phyloP scores from a whole-genome alignment of 768 basidiomycete species.

The Kondoa subrosea region DNA sequence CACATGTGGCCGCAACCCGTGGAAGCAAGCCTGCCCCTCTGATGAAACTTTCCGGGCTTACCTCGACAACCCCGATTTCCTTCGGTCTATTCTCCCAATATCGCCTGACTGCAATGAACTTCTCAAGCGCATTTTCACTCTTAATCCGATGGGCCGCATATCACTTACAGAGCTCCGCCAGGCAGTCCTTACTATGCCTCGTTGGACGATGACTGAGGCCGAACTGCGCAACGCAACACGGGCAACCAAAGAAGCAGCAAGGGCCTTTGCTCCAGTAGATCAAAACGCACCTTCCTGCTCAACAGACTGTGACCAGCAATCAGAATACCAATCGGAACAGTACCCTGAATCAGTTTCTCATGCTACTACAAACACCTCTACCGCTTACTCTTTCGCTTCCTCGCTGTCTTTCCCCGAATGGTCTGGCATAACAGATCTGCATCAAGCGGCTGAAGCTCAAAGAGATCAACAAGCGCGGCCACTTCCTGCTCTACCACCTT shows the following conservation, averaged over 20 bases:
- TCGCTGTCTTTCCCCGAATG: not conserved
- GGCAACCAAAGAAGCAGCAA: conserved; percentile 27
- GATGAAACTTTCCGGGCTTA: conserved; percentile 69
- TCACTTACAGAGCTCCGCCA: conserved; percentile 46
- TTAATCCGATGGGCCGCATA: conserved; percentile 48
- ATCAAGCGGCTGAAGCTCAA: not conserved
- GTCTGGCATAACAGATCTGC: not conserved
- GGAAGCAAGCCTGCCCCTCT: conserved; percentile 46
- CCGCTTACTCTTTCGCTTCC: not conserved
- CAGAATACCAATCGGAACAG: not conserved
- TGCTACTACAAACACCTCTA: conserved; percentile 2
- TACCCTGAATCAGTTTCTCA: conserved; percentile 8
- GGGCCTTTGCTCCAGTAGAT: conserved; percentile 18
- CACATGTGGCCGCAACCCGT: conserved; percentile 59
- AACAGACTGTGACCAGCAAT: conserved; percentile 11
- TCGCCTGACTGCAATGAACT: conserved; percentile 49
- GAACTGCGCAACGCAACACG: conserved; percentile 25
- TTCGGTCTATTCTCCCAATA: conserved; percentile 55
- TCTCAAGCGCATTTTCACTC: conserved; percentile 54
- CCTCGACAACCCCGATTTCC: conserved; percentile 48
- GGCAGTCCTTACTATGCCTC: conserved; percentile 35
- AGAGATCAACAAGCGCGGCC: not conserved
- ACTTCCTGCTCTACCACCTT: not conserved
- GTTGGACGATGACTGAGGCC: conserved; percentile 27
- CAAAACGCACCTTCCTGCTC: conserved; percentile 9